Percentiles rank a stretch among this genome's conserved stretches.
phyloP scores from a whole-genome alignment of 306 rosid genomes.

The Pterocarpus macrocarpus region DNA sequence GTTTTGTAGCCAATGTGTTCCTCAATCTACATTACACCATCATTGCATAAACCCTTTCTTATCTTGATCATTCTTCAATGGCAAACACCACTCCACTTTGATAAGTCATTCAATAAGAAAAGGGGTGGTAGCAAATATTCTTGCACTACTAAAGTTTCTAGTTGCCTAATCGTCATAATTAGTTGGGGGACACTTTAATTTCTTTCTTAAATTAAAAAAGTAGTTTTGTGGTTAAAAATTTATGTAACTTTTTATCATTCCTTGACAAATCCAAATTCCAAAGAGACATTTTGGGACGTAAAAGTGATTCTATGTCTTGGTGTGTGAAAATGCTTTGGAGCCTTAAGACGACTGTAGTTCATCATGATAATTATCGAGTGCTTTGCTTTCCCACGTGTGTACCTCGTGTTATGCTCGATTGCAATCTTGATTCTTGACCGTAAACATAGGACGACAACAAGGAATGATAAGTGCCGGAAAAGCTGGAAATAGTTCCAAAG shows the following conservation, averaged over 20 bases:
- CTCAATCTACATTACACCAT: slow-evolving; percentile 59
- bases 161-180: slow-evolving; percentile 46
- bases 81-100: slow-evolving; percentile 43
- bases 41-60: slow-evolving; percentile 48
- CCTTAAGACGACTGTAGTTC: not conserved
- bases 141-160: slow-evolving; percentile 45
- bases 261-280: slow-evolving; percentile 43
- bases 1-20: slow-evolving; percentile 44
- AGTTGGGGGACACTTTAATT: slow-evolving; percentile 25
- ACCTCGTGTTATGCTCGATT: slow-evolving; percentile 53
- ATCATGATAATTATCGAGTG: slow-evolving; percentile 5
- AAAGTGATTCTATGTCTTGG: slow-evolving; percentile 66
- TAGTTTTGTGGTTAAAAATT: slow-evolving; percentile 32
- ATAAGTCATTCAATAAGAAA: slow-evolving; percentile 39
- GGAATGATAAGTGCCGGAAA: slow-evolving; percentile 64
- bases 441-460: slow-evolving; percentile 52
- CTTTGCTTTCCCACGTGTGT: slow-evolving; percentile 50
- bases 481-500: slow-evolving; percentile 49
- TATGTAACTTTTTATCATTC: slow-evolving; percentile 45
- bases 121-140: slow-evolving; percentile 47
- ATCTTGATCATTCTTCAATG: slow-evolving; percentile 50
- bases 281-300: slow-evolving; percentile 33
- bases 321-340: slow-evolving; percentile 32
- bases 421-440: slow-evolving; percentile 48
- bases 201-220: slow-evolving; percentile 1